A percentile compares a stretch with the other conserved stretches of the same genome.
phyloP scores from a whole-genome alignment of 768 basidiomycete species.

The Mycena indigotica region DNA sequence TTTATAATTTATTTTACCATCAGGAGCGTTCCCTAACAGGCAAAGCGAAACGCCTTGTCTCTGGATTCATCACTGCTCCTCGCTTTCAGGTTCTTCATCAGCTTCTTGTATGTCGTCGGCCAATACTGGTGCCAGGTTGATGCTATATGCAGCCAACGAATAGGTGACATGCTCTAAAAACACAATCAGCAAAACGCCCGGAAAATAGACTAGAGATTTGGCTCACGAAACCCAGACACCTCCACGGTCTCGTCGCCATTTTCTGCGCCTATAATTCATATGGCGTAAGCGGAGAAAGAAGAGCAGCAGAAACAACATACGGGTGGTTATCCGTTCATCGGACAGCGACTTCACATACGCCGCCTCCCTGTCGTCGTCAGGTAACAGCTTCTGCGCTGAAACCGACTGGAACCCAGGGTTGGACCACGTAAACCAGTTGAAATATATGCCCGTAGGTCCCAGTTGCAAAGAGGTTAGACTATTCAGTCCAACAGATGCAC shows the following conservation, averaged over 20 bases:
- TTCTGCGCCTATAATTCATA: background rate
- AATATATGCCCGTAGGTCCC: background rate
- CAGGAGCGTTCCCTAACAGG: too few relatives aligned
- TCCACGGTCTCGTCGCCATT: background rate
- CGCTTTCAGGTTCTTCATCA: too few relatives aligned
- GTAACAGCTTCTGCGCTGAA: background rate
- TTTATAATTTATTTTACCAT: too few relatives aligned
- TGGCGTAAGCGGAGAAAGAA: background rate
- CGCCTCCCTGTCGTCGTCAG: background rate
- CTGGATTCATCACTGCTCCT: too few relatives aligned
- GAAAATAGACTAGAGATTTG: background rate
- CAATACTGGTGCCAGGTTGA: too few relatives aligned
- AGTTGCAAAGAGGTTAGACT: background rate
- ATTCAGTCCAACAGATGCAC: background rate
- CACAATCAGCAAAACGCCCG: too few relatives aligned
- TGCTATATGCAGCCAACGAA: too few relatives aligned
- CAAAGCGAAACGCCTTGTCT: too few relatives aligned
- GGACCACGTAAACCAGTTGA: background rate
- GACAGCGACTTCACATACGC: background rate
- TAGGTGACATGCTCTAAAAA: too few relatives aligned
- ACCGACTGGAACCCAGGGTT: background rate
- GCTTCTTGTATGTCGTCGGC: too few relatives aligned
- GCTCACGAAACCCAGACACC: background rate
- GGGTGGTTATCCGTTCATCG: background rate
- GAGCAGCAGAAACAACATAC: background rate